Percentiles rank a stretch among this genome's conserved stretches.
phyloP scores from a whole-genome alignment of 2,329 filamentous ascomycete genomes.

The Sclerotinia borealis region DNA sequence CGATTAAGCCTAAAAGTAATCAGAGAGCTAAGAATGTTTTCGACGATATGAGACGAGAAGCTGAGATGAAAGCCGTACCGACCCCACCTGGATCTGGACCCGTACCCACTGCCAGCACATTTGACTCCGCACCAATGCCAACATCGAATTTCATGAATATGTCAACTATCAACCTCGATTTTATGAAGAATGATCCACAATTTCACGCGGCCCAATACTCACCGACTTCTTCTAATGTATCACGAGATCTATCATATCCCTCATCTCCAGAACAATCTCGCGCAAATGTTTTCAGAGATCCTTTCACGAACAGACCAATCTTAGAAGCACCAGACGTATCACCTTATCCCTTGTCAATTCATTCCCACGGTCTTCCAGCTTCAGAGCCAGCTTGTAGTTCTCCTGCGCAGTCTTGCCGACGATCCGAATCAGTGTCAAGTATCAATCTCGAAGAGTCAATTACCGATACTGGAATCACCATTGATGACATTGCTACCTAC shows the following conservation, averaged over 20 bases:
- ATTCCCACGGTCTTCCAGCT: conserved; percentile 17
- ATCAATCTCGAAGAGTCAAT: conserved; percentile 61
- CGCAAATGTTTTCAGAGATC: conserved; percentile 37
- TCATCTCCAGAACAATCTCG: conserved; percentile 48
- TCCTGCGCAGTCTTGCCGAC: conserved; percentile 39
- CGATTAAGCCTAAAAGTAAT: conserved; percentile 50
- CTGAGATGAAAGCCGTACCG: conserved; percentile 47
- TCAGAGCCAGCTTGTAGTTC: conserved; percentile 16
- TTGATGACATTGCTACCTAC: conserved; percentile 74
- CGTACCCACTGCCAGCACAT: conserved; percentile 39
- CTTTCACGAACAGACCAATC: conserved; percentile 41
- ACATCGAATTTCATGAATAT: conserved; percentile 51
- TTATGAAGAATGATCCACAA: conserved; percentile 35
- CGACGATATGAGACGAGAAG: conserved; percentile 51
- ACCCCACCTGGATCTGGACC: conserved; percentile 50
- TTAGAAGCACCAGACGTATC: conserved; percentile 29
- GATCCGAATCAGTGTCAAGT: conserved; percentile 52
- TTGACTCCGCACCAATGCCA: conserved; percentile 50
- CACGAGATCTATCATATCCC: conserved; percentile 43
- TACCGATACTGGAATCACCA: conserved; percentile 76
- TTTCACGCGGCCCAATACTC: conserved; percentile 24
- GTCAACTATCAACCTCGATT: conserved; percentile 39
- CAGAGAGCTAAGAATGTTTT: conserved; percentile 47
- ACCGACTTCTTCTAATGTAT: conserved; percentile 31
- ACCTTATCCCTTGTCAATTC: conserved; percentile 19